A percentile compares a stretch with the other conserved stretches of the same genome.
phyloP scores from a whole-genome alignment of 1,284 basidiomycete genomes.

The Porogramme epimiltina region DNA sequence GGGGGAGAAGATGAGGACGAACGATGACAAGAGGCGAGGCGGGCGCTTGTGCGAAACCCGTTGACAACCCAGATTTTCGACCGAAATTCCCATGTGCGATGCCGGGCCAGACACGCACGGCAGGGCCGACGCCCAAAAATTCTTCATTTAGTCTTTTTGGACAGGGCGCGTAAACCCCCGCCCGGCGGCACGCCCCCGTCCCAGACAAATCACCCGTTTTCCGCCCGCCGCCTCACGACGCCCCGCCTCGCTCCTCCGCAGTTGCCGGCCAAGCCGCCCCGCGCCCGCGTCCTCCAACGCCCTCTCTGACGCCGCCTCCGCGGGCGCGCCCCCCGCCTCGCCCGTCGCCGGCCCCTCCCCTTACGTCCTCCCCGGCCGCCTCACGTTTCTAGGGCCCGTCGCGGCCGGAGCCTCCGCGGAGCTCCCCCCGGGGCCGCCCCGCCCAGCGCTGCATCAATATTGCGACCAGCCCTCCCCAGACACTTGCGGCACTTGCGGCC shows the following conservation, averaged over 20 bases:
- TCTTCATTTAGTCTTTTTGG: slow-evolving; percentile 25
- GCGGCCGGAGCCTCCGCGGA: not conserved
- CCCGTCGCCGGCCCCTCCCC: not conserved
- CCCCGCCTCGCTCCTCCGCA: too few species aligned
- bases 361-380: not conserved
- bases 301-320: not conserved
- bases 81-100: slow-evolving; percentile 23
- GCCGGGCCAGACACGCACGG: slow-evolving; percentile 23
- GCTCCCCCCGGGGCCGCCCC: slow-evolving; percentile 4
- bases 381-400: slow-evolving; percentile 7
- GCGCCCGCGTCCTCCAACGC: slow-evolving; percentile 3
- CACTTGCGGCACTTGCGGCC: not conserved
- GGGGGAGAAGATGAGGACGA: slow-evolving; percentile 29
- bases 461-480: too few species aligned
- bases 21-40: slow-evolving; percentile 24
- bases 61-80: slow-evolving; percentile 26
- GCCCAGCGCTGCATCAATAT: not conserved
- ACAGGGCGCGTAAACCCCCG: slow-evolving; percentile 11
- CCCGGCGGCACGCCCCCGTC: slow-evolving; percentile 11
- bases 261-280: slow-evolving; percentile 5
- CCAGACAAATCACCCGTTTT: slow-evolving; percentile 6
- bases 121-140: slow-evolving; percentile 24
- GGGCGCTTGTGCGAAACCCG: slow-evolving; percentile 25
- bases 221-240: slow-evolving; percentile 15
- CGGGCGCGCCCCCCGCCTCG: slow-evolving; percentile 1